These are phyloP conservation scores for Plasmodium vivax DNA, from an alignment of 169 alveolate genomes.

Conservation along the genomic window DNA sequence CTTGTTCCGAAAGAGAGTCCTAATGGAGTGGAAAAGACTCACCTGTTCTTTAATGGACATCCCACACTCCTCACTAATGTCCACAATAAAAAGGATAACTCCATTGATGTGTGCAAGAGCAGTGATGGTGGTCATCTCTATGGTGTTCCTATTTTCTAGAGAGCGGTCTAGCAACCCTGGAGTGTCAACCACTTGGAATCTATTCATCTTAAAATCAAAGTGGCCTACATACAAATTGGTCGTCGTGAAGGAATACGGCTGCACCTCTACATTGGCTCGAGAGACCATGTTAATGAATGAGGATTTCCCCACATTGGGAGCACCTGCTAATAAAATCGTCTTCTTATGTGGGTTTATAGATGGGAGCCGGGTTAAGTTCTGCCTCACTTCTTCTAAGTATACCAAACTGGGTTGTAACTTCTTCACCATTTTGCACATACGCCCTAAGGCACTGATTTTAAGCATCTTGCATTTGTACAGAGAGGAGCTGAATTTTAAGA, in stretches of 20 bases:
- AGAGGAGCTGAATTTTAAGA: conserved; percentile 97
- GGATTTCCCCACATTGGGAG: conserved; percentile 99
- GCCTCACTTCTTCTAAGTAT: conserved; percentile 98
- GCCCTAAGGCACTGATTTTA: conserved; percentile 98
- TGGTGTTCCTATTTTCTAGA: conserved; percentile 97
- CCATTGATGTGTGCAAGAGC: conserved; percentile 98
- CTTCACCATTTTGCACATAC: conserved; percentile 97
- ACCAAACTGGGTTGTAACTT: conserved; percentile 94
- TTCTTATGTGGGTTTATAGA: conserved; percentile 95
- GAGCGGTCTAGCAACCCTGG: conserved; percentile 99
- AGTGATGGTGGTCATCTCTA: conserved; percentile 99
- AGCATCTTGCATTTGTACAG: conserved; percentile 97
- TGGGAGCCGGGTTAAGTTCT: conserved; percentile 97
- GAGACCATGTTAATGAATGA: conserved; percentile 97
- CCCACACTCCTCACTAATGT: conserved; percentile 98
- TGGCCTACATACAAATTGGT: conserved; percentile 99
- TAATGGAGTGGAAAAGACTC: conserved; percentile 93
- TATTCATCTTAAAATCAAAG: conserved; percentile 96
- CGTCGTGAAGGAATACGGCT: conserved; percentile 99
- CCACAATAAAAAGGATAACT: conserved; percentile 91
- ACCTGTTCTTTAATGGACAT: conserved; percentile 95
- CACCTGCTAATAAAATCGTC: conserved; percentile 96
- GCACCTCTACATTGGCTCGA: conserved; percentile 98
- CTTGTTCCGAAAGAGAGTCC: conserved; percentile 95
- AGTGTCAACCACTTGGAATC: conserved; percentile 99